These are phyloP conservation scores for Metschnikowia colocasiae DNA, from an alignment of 805 yeast genomes.

Conservation along the genomic window DNA sequence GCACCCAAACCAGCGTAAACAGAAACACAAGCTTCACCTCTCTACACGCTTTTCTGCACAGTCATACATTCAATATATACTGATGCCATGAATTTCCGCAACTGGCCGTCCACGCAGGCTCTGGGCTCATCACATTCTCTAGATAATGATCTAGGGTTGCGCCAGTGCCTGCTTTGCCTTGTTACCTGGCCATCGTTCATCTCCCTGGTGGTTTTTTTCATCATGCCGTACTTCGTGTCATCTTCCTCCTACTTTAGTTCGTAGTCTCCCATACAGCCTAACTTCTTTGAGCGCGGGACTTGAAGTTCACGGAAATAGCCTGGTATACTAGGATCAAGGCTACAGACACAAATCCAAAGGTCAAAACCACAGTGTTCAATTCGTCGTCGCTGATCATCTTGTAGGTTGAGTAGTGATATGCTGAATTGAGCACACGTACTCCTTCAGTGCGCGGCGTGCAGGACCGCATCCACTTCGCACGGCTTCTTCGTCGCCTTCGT, in stretches of 20 bases:
- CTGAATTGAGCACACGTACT: conserved; percentile 3
- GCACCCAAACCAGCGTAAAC: neutral
- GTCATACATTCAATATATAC: neutral
- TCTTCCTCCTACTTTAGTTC: too few relatives aligned
- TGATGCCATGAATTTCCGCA: neutral
- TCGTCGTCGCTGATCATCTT: conserved; percentile 81
- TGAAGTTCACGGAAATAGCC: conserved; percentile 50
- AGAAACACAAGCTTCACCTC: neutral
- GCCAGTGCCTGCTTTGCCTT: too few relatives aligned
- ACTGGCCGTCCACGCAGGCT: neutral
- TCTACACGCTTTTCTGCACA: neutral
- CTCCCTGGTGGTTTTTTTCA: too few relatives aligned
- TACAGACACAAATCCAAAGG: conserved; percentile 71
- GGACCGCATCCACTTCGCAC: neutral
- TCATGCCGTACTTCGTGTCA: neutral
- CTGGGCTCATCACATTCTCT: too few relatives aligned
- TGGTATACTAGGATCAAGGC: conserved; percentile 72
- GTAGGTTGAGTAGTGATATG: neutral
- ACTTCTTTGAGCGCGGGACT: conserved; percentile 9
- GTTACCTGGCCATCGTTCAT: too few relatives aligned
- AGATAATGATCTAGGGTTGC: too few relatives aligned
- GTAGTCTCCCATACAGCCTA: neutral
- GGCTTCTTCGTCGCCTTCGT: neutral
- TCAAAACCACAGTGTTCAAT: conserved; percentile 66
- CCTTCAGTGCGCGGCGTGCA: conserved; percentile 6